Conservation (phyloP, 1,284 basidiomycete genomes). For the Sanguinoderma infundibulare region DNA sequence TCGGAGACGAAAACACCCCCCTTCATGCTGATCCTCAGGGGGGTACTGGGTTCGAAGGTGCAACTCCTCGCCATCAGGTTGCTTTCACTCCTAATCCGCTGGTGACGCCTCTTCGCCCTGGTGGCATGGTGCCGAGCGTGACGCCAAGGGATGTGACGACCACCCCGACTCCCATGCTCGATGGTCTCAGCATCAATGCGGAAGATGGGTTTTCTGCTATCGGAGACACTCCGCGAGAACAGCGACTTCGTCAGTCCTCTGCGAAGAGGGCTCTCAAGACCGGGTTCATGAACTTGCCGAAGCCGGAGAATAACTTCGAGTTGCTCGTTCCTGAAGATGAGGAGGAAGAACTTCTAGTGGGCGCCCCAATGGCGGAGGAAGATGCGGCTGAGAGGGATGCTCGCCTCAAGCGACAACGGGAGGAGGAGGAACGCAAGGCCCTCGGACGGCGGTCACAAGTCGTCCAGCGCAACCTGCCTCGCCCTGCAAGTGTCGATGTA, state of each 20-base stretch:
- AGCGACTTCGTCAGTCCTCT: slow-evolving; percentile 64
- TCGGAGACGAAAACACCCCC: slow-evolving; percentile 97
- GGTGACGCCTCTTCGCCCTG: slow-evolving; percentile 75
- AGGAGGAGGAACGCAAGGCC: slow-evolving; percentile 80
- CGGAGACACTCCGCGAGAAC: slow-evolving; percentile 78
- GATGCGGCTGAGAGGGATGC: slow-evolving; percentile 95
- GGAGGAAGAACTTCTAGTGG: slow-evolving; percentile 52
- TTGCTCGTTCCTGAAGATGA: slow-evolving; percentile 91
- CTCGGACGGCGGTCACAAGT: slow-evolving; percentile 83
- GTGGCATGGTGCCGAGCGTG: slow-evolving; percentile 52
- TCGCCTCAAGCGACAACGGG: slow-evolving; percentile 65
- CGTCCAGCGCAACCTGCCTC: slow-evolving; percentile 85
- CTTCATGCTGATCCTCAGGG: slow-evolving; percentile 73
- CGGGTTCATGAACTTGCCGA: slow-evolving; percentile 86
- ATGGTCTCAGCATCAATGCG: slow-evolving; percentile 89
- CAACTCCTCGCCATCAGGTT: slow-evolving; percentile 87
- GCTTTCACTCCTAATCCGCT: slow-evolving; percentile 96
- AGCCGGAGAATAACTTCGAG: slow-evolving; percentile 98
- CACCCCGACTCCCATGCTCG: slow-evolving; percentile 85
- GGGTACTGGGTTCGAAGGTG: slow-evolving; percentile 90
- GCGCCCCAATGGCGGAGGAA: slow-evolving; percentile 60
- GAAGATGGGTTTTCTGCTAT: slow-evolving; percentile 55
- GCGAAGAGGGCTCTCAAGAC: slow-evolving; percentile 77
- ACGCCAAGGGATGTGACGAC: slow-evolving; percentile 61
- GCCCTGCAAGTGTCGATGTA: slow-evolving; percentile 85